A percentile compares a stretch with the other conserved stretches of the same genome.
These are phyloP conservation scores for Diaporthe ilicicola DNA, from an alignment of 2,329 filamentous ascomycete genomes.

Conservation along the genomic window DNA sequence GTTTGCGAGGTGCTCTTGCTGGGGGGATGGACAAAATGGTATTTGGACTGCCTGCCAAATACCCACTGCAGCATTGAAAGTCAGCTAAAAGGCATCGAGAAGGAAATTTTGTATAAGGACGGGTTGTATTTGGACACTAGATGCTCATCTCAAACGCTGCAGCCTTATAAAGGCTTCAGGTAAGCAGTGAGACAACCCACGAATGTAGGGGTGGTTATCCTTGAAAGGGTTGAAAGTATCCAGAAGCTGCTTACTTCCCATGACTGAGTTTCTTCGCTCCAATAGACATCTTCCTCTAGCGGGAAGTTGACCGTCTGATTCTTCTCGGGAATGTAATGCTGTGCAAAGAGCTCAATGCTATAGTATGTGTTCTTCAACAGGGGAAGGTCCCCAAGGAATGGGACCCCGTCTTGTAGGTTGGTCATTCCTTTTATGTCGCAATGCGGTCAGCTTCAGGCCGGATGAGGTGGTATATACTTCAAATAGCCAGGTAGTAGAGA, in stretches of 20 bases:
- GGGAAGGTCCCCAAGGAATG: constrained; percentile 55
- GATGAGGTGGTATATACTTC: neutral
- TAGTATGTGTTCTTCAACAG: constrained; percentile 56
- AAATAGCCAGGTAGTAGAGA: neutral
- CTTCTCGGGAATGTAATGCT: constrained; percentile 55
- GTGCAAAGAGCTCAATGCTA: constrained; percentile 58
- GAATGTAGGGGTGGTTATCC: too few species aligned
- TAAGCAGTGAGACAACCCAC: too few species aligned
- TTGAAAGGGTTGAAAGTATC: too few species aligned
- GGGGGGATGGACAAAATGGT: constrained; percentile 46
- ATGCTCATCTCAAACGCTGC: too few species aligned
- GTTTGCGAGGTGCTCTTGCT: neutral
- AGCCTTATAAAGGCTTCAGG: too few species aligned
- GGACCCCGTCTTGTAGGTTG: constrained; percentile 57
- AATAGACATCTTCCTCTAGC: constrained; percentile 60
- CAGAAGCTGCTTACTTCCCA: too few species aligned
- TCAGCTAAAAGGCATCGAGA: too few species aligned
- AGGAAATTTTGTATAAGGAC: too few species aligned
- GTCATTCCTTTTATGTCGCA: constrained; percentile 56
- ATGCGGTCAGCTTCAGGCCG: neutral
- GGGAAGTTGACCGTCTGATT: constrained; percentile 56
- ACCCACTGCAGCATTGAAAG: too few species aligned
- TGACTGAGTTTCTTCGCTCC: constrained; percentile 46
- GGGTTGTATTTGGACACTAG: too few species aligned
- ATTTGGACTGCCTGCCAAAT: constrained; percentile 55